These are phyloP conservation scores for Scalesia atractyloides DNA, from an alignment of 129 eudicot genomes.

Conservation along the genomic window DNA sequence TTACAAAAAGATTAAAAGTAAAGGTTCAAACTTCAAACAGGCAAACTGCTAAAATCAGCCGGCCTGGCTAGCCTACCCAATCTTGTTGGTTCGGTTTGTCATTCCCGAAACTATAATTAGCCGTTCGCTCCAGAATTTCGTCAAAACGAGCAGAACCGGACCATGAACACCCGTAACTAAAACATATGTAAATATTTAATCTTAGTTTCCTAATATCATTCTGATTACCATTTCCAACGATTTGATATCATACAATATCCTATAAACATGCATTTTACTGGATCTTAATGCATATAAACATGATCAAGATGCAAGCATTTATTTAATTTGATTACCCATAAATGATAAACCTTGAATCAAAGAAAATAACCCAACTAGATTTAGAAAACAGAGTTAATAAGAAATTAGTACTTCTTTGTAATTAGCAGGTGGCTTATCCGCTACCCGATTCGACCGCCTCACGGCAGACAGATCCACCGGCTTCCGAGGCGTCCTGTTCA, in stretches of 20 bases:
- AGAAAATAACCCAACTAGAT: slow-evolving; percentile 1
- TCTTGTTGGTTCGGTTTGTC: too few relatives aligned
- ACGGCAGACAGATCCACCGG: slow-evolving; percentile 45
- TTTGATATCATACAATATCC: neutral
- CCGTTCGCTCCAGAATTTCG: too few relatives aligned
- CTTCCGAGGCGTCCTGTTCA: slow-evolving; percentile 46
- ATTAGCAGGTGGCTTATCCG: slow-evolving; percentile 58
- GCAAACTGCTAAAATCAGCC: too few relatives aligned
- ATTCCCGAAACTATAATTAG: too few relatives aligned
- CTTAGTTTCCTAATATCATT: too few relatives aligned
- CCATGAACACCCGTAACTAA: too few relatives aligned
- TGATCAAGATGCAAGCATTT: neutral
- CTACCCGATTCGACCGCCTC: slow-evolving; percentile 67
- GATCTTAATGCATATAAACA: neutral
- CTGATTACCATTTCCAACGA: too few relatives aligned
- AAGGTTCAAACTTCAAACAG: too few relatives aligned
- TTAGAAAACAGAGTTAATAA: neutral
- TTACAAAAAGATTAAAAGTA: too few relatives aligned
- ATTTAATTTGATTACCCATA: neutral
- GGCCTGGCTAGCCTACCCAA: too few relatives aligned
- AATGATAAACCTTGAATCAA: neutral
- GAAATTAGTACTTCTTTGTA: slow-evolving; percentile 61
- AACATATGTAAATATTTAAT: too few relatives aligned
- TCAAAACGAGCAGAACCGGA: too few relatives aligned
- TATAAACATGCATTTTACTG: neutral